Base-by-base conservation (phyloP, 1,284 basidiomycete genomes). In the Microstroma glucosiphilum region DNA sequence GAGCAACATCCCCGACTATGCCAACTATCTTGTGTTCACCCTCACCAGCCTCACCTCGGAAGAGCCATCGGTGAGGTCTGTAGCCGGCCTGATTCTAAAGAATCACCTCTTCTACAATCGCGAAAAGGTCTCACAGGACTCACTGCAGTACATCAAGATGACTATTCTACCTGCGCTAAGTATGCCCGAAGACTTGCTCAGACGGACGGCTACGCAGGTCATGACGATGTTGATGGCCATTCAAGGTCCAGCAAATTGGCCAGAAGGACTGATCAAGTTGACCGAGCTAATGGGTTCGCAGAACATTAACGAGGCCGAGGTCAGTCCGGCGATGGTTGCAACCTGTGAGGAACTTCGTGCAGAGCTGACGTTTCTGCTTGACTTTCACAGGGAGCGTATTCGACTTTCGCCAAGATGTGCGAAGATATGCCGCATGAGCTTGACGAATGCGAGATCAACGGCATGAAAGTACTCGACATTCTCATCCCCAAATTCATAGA, bases 371-470 rank as follows among this genome's bases (percentile, higher is more conserved):
- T 59, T 19, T 61, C 66, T 55, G 42, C 61, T 66, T 19, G 3
- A 4, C 30, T 40, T 25, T 30, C n/a, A 1, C 72, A 96, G 91
- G 91, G 91, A 57, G 91, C 92, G 15, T 96, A 97, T 82, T 90
- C 90, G 78, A 89, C 92, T 7, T 85, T 98, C 59, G 89, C 93
- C 79, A 96, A 96, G 80, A 88, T 96, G 61, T 94, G 92, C 80
- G 92, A 97, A 82, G 96, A 99, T 79, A 94, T 93, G 69, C 92
- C 94, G 6, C 86, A 90, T 66, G 92, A 94, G 81, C 85, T 98
- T 80, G 94, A 97, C 80, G 67, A 72, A 48, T 86, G 96, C 69
- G 88, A 92, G 66, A 89, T 97, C 77, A 87, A 87, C 88, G 76
- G 76, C 56, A 72, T 75, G 64, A 69, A 69, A 54, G 71, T 72